Base-by-base conservation (phyloP, 306 rosid species). In the Fragaria nilgerrensis region DNA sequence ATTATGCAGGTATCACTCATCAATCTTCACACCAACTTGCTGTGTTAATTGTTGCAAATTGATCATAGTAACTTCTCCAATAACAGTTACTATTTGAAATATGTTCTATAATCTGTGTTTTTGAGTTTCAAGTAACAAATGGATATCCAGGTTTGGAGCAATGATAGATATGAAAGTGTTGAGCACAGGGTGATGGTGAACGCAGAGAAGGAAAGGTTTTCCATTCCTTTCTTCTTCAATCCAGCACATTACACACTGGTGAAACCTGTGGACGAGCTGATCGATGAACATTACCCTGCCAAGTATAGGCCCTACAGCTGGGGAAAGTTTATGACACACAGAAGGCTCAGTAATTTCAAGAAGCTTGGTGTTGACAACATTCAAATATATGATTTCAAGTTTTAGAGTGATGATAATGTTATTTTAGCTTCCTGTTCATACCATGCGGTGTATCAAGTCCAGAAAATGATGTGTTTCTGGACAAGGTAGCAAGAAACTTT, bases 101-200 rank as follows among this genome's bases (percentile, higher is more conserved):
- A 61, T 27, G 37, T 27, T 58, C 32, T 11, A 62, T 62, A 62
- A 6, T 13, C 3, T 27, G 0, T 14, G 68, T 1, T 1, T 17
- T 62, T 12, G 7, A 27, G 39, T 29, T 55, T 62, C 68, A 29
- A 62, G 7, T 73, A 41, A 14, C 39, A 70, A 23, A 23, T 44
- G 55, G 53, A 14, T 69, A n/a, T 64, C 27, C 86, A 91, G 97
- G 97, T 89, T 34, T 92, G 96, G 96, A 92, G 90, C 79, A 92
- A 90, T 83, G 91, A 86, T 7, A 83, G 45, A 8, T 92, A 89
- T 68, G 89, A 90, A 73, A 92, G 96, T 63, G 96, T 85, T 29
- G 94, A 92, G 25, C 97, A 92, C 66, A 90, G 96, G 52, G 94
- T 77, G 50, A 67, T 83, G 73, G 91, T 87, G 39, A 86, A 86